Conservation (phyloP, 108 stramenopile species). For the Asterionellopsis glacialis region DNA sequence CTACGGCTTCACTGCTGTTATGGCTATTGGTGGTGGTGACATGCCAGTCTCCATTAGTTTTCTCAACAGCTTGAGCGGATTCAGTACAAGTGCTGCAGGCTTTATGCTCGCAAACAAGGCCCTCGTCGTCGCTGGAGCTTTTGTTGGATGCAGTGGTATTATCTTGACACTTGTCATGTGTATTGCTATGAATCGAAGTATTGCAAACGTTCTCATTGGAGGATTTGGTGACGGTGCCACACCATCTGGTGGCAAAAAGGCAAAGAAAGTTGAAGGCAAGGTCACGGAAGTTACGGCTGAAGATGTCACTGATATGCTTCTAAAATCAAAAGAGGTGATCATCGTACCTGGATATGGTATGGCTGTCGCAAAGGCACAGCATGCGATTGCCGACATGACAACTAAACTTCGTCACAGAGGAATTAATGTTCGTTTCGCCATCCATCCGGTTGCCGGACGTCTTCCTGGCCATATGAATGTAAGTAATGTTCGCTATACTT, state of each 20-base stretch:
- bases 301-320: slow-evolving; percentile 50
- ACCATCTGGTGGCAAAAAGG: slow-evolving; percentile 16
- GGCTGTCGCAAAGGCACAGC: slow-evolving; percentile 83
- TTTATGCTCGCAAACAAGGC: slow-evolving; percentile 85
- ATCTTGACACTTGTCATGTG: slow-evolving; percentile 88
- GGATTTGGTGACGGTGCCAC: slow-evolving; percentile 47
- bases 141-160: slow-evolving; percentile 82
- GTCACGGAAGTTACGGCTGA: slow-evolving; percentile 38
- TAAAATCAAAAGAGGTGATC: slow-evolving; percentile 55
- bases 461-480: slow-evolving; percentile 79
- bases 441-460: slow-evolving; percentile 87
- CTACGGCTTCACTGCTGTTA: slow-evolving; percentile 62
- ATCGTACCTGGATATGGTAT: slow-evolving; percentile 88
- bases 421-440: slow-evolving; percentile 68
- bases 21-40: slow-evolving; percentile 79
- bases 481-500: slow-evolving; percentile 8
- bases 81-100: slow-evolving; percentile 81
- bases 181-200: slow-evolving; percentile 81
- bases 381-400: slow-evolving; percentile 65
- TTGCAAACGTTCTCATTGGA: slow-evolving; percentile 72
- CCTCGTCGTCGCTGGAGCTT: slow-evolving; percentile 73
- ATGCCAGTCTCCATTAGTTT: slow-evolving; percentile 88
- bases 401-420: slow-evolving; percentile 57
- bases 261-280: slow-evolving; percentile 30
- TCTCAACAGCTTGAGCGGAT: slow-evolving; percentile 82